A percentile compares a stretch with the other conserved stretches of the same genome.
phyloP scores from a whole-genome alignment of 176 grass and related monocot species.

The Oryza punctata region DNA sequence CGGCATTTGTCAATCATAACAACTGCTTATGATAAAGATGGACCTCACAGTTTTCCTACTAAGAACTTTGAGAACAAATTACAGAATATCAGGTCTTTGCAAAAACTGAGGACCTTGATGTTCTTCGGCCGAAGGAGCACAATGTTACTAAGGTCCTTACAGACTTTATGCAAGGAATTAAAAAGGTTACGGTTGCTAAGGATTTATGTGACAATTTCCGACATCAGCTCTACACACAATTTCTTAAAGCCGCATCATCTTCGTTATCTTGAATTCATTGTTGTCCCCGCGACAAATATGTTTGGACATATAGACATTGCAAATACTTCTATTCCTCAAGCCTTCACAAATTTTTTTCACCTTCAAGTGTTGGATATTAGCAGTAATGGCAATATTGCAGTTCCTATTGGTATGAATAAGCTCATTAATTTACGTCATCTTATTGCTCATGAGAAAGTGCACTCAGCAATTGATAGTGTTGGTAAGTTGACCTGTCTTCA shows the following conservation, averaged over 20 bases:
- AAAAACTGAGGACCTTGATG: constrained; percentile 41
- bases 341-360: constrained; percentile 22
- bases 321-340: not conserved
- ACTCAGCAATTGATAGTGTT: constrained; percentile 5
- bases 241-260: not conserved
- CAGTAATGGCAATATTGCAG: not conserved
- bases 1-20: constrained; percentile 38
- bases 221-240: not conserved
- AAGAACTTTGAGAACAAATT: not conserved
- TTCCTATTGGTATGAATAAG: constrained; percentile 15
- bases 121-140: not conserved
- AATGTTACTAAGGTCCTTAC: not conserved
- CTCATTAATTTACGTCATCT: constrained; percentile 44
- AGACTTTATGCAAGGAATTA: not conserved
- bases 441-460: not conserved
- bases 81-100: fast-evolving
- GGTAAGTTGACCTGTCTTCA: constrained; percentile 30
- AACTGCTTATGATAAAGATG: not conserved
- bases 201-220: not conserved
- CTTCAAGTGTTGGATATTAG: constrained; percentile 29
- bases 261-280: constrained; percentile 25
- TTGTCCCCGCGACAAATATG: not conserved
- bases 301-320: not conserved
- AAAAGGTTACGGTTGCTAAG: not conserved
- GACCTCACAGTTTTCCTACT: not conserved